A percentile compares a stretch with the other conserved stretches of the same genome.
phyloP scores from a whole-genome alignment of 2,329 filamentous ascomycete species.

The Sarocladiaceae sp. region DNA sequence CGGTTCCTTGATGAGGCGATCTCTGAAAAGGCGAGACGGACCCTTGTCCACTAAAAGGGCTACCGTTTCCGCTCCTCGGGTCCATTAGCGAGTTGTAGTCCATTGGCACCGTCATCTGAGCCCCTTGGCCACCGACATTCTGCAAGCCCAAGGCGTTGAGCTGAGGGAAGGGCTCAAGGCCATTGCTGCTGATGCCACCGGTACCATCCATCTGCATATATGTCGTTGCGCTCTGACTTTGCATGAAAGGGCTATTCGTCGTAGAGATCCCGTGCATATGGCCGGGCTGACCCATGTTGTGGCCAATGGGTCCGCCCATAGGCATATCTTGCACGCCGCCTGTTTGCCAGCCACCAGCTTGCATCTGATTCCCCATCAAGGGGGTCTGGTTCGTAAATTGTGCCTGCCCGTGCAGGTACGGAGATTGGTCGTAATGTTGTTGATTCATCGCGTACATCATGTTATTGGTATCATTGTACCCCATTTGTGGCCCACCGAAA shows the following conservation, averaged over 20 bases:
- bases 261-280: slow-evolving; percentile 20
- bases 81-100: slow-evolving; percentile 24
- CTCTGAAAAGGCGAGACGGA: slow-evolving; percentile 27
- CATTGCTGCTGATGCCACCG: slow-evolving; percentile 11
- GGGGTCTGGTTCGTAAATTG: background rate
- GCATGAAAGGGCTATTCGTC: slow-evolving; percentile 18
- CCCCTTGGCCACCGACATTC: slow-evolving; percentile 14
- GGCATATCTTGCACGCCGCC: too few relatives aligned
- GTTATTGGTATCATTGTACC: slow-evolving; percentile 2
- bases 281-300: background rate
- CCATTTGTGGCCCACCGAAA: background rate
- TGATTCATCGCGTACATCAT: slow-evolving; percentile 16
- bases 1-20: slow-evolving; percentile 25
- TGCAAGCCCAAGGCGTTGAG: slow-evolving; percentile 28
- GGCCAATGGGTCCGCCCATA: background rate
- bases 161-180: slow-evolving; percentile 25
- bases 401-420: background rate
- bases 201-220: slow-evolving; percentile 21
- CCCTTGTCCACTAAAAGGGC: slow-evolving; percentile 30
- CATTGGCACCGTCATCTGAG: slow-evolving; percentile 21
- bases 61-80: slow-evolving; percentile 26
- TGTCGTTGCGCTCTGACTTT: slow-evolving; percentile 1
- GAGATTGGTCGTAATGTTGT: slow-evolving; percentile 18
- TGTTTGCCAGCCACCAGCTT: background rate
- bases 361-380: background rate